These are phyloP conservation scores for Fusarium nelsonii DNA, from an alignment of 2,329 filamentous ascomycete species.

Conservation along the genomic window DNA sequence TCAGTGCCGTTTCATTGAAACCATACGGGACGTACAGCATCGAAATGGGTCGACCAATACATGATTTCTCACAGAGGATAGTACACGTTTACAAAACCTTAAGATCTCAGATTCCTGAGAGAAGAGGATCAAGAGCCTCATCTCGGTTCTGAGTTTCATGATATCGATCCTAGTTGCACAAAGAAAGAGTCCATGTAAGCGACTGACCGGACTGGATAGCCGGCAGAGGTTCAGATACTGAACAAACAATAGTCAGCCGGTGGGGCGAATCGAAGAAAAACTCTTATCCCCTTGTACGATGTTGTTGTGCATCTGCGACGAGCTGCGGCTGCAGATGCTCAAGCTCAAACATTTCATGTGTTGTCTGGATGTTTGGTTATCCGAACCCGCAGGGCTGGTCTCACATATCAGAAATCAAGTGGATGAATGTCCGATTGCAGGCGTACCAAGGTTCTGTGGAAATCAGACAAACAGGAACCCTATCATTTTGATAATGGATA, in stretches of 20 bases:
- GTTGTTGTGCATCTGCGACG: constrained; percentile 21
- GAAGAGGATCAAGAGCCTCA: not conserved
- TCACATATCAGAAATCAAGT: constrained; percentile 18
- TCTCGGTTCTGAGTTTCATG: constrained; percentile 23
- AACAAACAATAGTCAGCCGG: constrained; percentile 23
- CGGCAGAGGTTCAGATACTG: not conserved
- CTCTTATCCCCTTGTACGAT: constrained; percentile 32
- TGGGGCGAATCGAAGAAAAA: constrained; percentile 9
- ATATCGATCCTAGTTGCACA: constrained; percentile 18
- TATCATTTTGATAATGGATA: not conserved
- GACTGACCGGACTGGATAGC: not conserved
- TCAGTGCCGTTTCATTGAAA: constrained; percentile 16
- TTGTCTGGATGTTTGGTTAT: constrained; percentile 28
- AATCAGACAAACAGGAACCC: not conserved
- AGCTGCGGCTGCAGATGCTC: constrained; percentile 28
- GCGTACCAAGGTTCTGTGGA: constrained; percentile 14
- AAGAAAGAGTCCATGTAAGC: constrained; percentile 2
- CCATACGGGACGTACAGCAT: constrained; percentile 23
- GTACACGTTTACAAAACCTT: not conserved
- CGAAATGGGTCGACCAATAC: constrained; percentile 1
- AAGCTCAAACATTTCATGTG: constrained; percentile 36
- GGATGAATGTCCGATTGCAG: constrained; percentile 6
- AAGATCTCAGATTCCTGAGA: not conserved
- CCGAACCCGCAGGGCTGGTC: constrained; percentile 24
- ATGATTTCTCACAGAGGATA: not conserved